These are phyloP conservation scores for Acacia crassicarpa DNA, from an alignment of 306 rosid genomes.

Conservation along the genomic window DNA sequence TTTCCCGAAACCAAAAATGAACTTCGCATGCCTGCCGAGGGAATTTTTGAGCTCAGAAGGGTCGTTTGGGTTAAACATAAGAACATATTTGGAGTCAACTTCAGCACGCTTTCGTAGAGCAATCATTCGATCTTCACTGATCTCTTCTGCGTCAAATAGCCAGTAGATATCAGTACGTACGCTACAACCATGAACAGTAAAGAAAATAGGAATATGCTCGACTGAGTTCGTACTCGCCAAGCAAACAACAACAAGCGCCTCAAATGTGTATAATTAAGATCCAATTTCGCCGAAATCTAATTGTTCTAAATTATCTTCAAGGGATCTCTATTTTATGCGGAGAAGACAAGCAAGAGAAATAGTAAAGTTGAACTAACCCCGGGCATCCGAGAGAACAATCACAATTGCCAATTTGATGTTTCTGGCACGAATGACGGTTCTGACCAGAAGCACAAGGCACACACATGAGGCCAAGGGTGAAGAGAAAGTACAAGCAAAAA, in stretches of 20 bases:
- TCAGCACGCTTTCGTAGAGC: constrained; percentile 92
- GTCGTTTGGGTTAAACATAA: constrained; percentile 61
- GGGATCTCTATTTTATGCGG: neutral
- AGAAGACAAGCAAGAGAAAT: neutral
- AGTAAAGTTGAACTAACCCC: constrained; percentile 36
- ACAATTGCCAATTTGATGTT: constrained; percentile 64
- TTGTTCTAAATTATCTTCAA: neutral
- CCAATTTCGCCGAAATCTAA: neutral
- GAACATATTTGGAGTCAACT: constrained; percentile 67
- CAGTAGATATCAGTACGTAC: constrained; percentile 5
- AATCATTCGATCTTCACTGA: constrained; percentile 83
- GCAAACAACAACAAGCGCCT: neutral
- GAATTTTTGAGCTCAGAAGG: constrained; percentile 55
- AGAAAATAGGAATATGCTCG: neutral
- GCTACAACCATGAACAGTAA: neutral
- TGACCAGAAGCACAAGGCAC: constrained; percentile 18
- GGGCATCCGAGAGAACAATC: constrained; percentile 57
- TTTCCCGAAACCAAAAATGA: neutral
- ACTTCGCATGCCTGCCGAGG: constrained; percentile 53
- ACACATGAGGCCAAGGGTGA: neutral
- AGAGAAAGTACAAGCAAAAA: neutral
- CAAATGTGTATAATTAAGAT: neutral
- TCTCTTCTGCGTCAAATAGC: constrained; percentile 55
- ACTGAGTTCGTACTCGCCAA: neutral
- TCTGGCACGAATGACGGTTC: constrained; percentile 63